Percentiles rank a stretch among this genome's conserved stretches.
phyloP scores from a whole-genome alignment of 495 filamentous ascomycete genomes.

The Tuber melanosporum region DNA sequence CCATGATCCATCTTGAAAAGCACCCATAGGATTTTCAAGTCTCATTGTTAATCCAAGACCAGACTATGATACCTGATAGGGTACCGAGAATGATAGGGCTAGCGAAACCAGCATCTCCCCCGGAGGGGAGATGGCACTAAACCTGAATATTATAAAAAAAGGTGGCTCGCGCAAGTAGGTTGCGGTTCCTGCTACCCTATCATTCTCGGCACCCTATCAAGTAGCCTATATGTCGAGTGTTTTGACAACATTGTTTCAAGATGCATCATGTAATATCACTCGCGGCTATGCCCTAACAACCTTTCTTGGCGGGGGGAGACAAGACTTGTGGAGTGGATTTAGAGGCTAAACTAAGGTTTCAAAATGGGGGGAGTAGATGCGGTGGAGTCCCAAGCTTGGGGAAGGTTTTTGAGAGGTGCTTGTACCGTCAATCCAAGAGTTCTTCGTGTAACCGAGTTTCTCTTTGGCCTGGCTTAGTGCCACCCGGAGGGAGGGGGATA shows the following conservation, averaged over 20 bases:
- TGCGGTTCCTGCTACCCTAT: no score
- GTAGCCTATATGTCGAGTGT: background rate
- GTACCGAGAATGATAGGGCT: no score
- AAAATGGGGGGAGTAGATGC: background rate
- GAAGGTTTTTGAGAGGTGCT: background rate
- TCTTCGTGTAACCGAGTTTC: background rate
- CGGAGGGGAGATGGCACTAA: no score
- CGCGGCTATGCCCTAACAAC: background rate
- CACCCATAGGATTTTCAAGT: background rate
- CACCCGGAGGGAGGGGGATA: no score
- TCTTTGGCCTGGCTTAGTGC: background rate
- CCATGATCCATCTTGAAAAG: background rate
- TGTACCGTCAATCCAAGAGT: background rate
- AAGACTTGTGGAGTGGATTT: background rate
- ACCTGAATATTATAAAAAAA: no score
- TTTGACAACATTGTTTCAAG: background rate
- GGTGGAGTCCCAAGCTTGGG: no score
- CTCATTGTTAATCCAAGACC: background rate
- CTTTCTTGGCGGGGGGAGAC: background rate
- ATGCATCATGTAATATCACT: background rate
- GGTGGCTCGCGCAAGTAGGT: no score
- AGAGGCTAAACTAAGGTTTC: background rate
- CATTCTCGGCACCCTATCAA: no score
- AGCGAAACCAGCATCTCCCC: no score
- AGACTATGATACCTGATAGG: no score